Evolutionary conservation across 495 filamentous ascomycete genomes (phyloP), one percentile per base, ranked within the genome.

Genomic region (Diplogelasinospora grovesii): DNA sequence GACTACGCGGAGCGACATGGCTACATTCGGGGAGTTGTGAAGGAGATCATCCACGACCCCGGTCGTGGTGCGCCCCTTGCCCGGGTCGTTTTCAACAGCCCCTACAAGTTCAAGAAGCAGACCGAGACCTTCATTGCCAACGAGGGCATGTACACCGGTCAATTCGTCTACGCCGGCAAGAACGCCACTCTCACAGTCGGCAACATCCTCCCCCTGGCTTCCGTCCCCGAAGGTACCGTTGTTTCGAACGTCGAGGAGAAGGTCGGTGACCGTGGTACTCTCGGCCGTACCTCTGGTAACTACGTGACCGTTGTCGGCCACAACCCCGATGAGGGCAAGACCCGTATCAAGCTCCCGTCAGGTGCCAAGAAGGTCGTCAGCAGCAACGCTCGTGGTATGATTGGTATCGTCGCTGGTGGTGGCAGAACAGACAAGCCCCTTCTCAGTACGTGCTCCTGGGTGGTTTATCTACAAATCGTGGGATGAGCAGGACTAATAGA

Each of bases 151-250:
- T 99, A 99, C 86, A 95, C 92, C 50, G 92, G 92, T 54, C 89
- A 95, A 74, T 99, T 99, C 78, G 89, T 99, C 83, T 99, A 97
- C 71, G 89, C 90, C 68, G 92, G 92, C 65, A 99, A 99, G 84
- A 87, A 94, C 72, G 93, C 92, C 53, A 74, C 79, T 45, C 78
- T 99, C 51, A 97, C 82, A 60, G 80, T 99, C 63, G 92, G 92
- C 64, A 99, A 99, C 75, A 71, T 99, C 63, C 85, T 99, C 33
- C 92, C 92, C 49, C 80, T 99, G 45, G 78, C 76, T 60, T 87
- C 85, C 56, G 81, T 96, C 65, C 92, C 92, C 48, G 92, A 99
- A 78, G 92, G 92, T 82, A 99, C 92, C 66, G 89, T 99, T 52
- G 75, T 97, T 52, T 85, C 85, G 66, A 97, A 97, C 73, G 92